Base-by-base conservation (phyloP, 305 asterid species). In the Plantago lanceolata region DNA sequence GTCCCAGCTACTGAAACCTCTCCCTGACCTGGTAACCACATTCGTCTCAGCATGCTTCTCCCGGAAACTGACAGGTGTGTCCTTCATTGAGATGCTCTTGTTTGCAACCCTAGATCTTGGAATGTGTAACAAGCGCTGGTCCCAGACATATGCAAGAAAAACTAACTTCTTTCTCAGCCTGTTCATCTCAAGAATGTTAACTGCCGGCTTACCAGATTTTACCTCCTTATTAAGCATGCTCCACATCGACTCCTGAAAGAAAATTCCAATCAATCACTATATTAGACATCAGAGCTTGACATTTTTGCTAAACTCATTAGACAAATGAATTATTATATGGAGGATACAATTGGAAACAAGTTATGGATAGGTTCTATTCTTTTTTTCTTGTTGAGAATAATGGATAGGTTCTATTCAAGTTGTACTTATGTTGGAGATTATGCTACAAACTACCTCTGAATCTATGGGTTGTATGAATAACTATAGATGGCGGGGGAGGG, bases 141-240 rank as follows among this genome's bases (percentile, higher is more conserved):
- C 97, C 97, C 97, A 90, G 62, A 84, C 80, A 76, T 84, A 87
- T 44, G 93, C 71, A 70, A 71, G 87, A 71, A 85, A 63, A 61
- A 85, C 61, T 61, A 90, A 77, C 82, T 79, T 85, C 80, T 87
- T 75, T 75, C 79, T 82, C 62, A 84, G 64, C 74, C 69, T 81
- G 85, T 90, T 87, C 73, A 85, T 73, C 78, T 81, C 89, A 71
- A 87, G 88, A 79, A 90, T 87, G 82, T 87, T 92, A 69, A 84
- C 63, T 54, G 78, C 86, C 57, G 86, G 90, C 73, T 66, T 83
- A 68, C 85, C 79, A 73, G 68, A 71, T 68, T 76, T 78, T 60
- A 70, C 73, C 54, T 73, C 82, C 77, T 79, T 63, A 31, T 70
- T 63, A 48, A 73, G 72, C 62, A 78, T 61, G 66, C 64, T 74